Base-by-base conservation (phyloP, 352 stramenopile species). In the Phytophthora fragariae region DNA sequence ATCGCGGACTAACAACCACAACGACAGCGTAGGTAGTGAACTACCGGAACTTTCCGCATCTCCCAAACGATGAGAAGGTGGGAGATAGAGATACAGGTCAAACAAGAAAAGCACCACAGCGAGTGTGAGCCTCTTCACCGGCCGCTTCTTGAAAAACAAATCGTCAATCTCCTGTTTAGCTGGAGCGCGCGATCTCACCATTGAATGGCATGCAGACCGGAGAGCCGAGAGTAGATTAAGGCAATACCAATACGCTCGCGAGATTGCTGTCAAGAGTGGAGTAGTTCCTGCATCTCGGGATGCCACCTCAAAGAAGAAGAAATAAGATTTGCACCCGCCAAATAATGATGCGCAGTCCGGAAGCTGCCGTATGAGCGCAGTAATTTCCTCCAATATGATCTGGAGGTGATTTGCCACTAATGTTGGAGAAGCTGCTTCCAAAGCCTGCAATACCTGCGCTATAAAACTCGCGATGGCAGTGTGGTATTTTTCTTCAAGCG, bases 241-340 rank as follows among this genome's bases (percentile, higher is more conserved):
- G 17, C 63, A 76, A 59, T 90, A 90, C 85, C 83, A 92, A 65
- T 86, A 93, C 56, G 81, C 82, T 7, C 69, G 82, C 19, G 73
- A 81, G 21, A 93, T 77, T 5, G 86, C 72, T 17, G 76, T 84
- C 54, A 95, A 66, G 12, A 93, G 60, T 17, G 88, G 88, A 19
- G 88, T 92, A 0, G 81, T 82, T 65, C 66, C 76, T 44, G 81
- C 70, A 59, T 75, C 65, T 47, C 67, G 75, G n/a, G 79, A 74
- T 5, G 73, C 84, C 15, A 93, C 78, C 35, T 92, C 84, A 55
- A 95, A 93, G 57, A 82, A 95, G 69, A 87, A 93, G 15, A 84
- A 79, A 62, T 95, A 95, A 1, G 77, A 61, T 58, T 79, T 79
- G 24, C 79, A 90, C 2, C 61, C 77, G 29, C 70, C 62, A 65